Evolutionary conservation across 169 alveolate species (phyloP).

Genomic region (Miamiensis avidus): DNA sequence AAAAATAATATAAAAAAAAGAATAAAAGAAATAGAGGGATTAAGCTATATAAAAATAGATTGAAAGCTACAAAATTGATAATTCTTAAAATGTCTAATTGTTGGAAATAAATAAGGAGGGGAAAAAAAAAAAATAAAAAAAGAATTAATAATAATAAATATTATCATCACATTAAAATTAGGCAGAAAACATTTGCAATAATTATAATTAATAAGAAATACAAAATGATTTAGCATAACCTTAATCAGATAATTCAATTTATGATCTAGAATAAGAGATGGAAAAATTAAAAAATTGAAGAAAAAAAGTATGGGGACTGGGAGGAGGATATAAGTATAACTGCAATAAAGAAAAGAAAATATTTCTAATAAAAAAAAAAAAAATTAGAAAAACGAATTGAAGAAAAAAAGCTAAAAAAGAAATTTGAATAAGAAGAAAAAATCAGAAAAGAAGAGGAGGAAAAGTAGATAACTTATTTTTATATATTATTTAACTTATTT

Average conservation of each 20-base stretch:
- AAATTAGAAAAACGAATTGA: no score
- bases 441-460: not conserved
- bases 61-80: not conserved
- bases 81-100: not conserved
- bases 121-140: no score
- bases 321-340: not conserved
- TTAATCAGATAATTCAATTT: not conserved
- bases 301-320: not conserved
- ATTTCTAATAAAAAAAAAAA: no score
- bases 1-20: no score
- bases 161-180: no score
- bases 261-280: not conserved
- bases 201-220: no score
- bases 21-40: not conserved
- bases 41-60: not conserved
- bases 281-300: not conserved
- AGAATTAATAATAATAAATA: no score
- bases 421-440: not conserved
- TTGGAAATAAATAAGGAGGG: not conserved
- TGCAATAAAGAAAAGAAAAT: not conserved
- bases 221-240: no score
- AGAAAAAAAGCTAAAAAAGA: not conserved
- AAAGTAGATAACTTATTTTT: no score
- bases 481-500: no score
- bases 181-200: no score